Percentiles rank a stretch among this genome's conserved stretches.
Conservation (phyloP, 177 flowering plant genomes). For the Vitis hybrid region DNA sequence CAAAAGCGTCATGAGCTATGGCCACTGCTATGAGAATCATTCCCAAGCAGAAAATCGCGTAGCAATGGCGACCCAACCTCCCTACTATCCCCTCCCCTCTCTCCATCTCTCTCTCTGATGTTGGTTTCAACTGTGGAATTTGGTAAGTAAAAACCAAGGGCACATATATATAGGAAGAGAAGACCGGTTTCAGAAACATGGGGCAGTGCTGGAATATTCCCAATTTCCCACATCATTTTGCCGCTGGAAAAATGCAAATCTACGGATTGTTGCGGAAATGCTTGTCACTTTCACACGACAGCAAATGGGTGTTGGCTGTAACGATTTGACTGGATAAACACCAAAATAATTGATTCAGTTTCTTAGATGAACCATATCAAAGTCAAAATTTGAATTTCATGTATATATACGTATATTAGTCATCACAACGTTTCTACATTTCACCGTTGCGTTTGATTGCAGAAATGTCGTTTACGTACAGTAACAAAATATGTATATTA, state of each 20-base stretch:
- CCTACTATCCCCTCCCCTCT: constrained; percentile 8
- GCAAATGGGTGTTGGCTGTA: neutral
- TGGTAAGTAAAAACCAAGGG: no score
- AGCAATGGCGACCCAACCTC: constrained; percentile 23
- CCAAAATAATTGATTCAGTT: no score
- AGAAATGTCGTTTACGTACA: no score
- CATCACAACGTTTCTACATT: no score
- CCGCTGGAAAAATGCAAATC: neutral
- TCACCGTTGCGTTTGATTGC: no score
- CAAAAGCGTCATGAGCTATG: constrained; percentile 12
- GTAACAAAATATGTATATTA: no score
- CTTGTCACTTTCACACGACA: constrained; percentile 9
- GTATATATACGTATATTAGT: no score
- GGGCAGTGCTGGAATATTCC: neutral
- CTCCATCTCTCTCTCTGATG: constrained; percentile 10
- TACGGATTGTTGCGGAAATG: neutral
- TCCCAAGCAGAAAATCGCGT: constrained; percentile 27
- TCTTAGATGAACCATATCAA: no score
- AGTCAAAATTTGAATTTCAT: no score
- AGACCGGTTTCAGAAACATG: no score
- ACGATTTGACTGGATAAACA: neutral
- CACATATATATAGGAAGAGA: neutral
- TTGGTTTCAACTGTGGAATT: no score
- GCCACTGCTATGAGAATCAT: constrained; percentile 10
- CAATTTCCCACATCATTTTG: neutral